phyloP scores from a whole-genome alignment of 352 stramenopile species.

The Albugo candida region DNA sequence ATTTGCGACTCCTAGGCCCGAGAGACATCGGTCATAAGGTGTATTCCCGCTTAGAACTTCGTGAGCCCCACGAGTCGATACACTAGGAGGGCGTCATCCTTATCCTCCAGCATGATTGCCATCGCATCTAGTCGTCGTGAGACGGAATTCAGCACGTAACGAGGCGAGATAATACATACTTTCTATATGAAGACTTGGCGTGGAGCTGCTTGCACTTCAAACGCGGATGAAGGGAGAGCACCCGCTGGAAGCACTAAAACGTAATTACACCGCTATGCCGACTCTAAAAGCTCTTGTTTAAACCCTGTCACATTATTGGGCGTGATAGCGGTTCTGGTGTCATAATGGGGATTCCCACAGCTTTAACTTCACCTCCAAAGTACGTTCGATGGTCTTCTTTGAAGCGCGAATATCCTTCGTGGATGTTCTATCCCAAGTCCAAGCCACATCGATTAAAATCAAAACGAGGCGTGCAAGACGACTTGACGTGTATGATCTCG shows the following conservation, averaged over 20 bases:
- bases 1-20: constrained; percentile 41
- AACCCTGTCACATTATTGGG: constrained; percentile 33
- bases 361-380: constrained; percentile 20
- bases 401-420: constrained; percentile 25
- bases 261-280: constrained; percentile 47
- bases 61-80: constrained; percentile 52
- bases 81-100: constrained; percentile 35
- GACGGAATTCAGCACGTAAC: constrained; percentile 51
- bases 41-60: constrained; percentile 43
- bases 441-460: constrained; percentile 72
- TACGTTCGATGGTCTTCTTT: constrained; percentile 46
- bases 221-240: constrained; percentile 55
- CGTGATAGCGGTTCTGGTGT: constrained; percentile 33
- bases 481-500: constrained; percentile 29
- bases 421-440: constrained; percentile 43
- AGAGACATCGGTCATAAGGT: constrained; percentile 33
- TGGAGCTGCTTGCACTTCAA: constrained; percentile 55
- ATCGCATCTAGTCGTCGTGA: constrained; percentile 42
- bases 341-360: constrained; percentile 45
- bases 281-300: constrained; percentile 40
- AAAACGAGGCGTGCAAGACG: constrained; percentile 52
- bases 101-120: constrained; percentile 60
- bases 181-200: constrained; percentile 67
- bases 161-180: constrained; percentile 56
- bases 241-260: constrained; percentile 16